Evolutionary conservation across 257 asterid genomes (phyloP).

Genomic region (Apocynum venetum): DNA sequence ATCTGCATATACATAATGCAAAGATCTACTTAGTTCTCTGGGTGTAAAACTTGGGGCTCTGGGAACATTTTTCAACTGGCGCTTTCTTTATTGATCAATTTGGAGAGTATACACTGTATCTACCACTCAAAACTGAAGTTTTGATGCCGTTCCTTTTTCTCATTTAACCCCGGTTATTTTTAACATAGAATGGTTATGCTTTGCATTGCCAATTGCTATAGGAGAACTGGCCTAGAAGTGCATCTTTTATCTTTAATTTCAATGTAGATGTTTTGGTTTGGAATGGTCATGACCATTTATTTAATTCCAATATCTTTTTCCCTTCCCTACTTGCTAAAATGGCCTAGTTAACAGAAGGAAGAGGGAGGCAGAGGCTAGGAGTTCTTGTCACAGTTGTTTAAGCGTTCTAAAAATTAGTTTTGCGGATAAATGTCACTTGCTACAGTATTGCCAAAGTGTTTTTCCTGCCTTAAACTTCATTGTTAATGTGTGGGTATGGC

Average conservation of each 20-base stretch:
- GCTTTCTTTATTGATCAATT: not conserved
- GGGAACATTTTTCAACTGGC: not conserved
- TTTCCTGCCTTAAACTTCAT: not conserved
- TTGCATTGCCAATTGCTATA: not conserved
- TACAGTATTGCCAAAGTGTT: too few relatives aligned
- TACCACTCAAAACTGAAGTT: not conserved
- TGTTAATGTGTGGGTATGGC: not conserved
- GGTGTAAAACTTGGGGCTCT: not conserved
- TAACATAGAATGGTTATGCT: not conserved
- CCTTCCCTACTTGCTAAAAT: too few relatives aligned
- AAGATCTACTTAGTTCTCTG: not conserved
- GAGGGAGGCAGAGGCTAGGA: not conserved
- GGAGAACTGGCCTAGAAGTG: not conserved
- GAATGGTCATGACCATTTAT: not conserved
- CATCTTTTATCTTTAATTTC: not conserved
- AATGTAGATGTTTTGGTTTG: not conserved
- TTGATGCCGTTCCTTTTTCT: not conserved
- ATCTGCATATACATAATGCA: not conserved
- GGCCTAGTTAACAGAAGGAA: not conserved
- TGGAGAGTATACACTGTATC: not conserved
- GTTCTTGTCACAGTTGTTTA: not conserved
- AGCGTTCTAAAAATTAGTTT: not conserved
- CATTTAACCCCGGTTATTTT: not conserved
- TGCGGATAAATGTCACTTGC: not conserved
- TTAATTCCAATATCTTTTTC: not conserved